Evolutionary conservation across 208 protist species (phyloP).

Genomic region (Leishmania major): DNA sequence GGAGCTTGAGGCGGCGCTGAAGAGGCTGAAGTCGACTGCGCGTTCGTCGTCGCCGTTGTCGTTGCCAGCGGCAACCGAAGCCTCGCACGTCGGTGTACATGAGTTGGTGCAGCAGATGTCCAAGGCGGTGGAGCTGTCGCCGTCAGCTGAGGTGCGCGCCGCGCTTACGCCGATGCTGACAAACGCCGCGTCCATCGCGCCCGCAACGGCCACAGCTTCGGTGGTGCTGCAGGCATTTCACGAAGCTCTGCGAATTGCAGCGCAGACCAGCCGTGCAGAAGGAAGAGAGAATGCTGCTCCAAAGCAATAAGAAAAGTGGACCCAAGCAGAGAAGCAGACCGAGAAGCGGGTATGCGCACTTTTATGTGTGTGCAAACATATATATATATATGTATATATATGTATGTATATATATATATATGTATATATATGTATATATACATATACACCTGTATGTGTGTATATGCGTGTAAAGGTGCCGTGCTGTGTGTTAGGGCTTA

Average conservation of each 20-base stretch:
- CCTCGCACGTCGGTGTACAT: neutral
- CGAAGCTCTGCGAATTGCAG: conserved; percentile 26
- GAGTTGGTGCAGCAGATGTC: conserved; percentile 19
- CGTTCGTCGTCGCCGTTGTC: neutral
- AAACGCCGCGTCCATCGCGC: neutral
- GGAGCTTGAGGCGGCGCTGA: conserved; percentile 46
- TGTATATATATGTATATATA: neutral
- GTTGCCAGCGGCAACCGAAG: neutral
- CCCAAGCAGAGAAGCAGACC: neutral
- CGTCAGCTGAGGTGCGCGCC: conserved; percentile 17
- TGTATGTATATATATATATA: no score
- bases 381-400: neutral
- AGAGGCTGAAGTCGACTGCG: conserved; percentile 1
- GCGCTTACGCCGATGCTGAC: conserved; percentile 15
- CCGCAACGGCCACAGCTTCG: neutral
- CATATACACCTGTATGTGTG: neutral
- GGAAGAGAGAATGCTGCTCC: neutral
- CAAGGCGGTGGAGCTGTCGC: conserved; percentile 16
- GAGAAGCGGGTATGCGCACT: neutral
- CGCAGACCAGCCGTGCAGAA: neutral
- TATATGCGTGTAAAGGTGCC: neutral
- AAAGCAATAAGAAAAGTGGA: neutral
- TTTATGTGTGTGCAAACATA: neutral
- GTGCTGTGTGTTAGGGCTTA: neutral
- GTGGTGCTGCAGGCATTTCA: conserved; percentile 22